Evolutionary conservation across 2,329 filamentous ascomycete species (phyloP).

Genomic region (Pseudogymnoascus sp.): DNA sequence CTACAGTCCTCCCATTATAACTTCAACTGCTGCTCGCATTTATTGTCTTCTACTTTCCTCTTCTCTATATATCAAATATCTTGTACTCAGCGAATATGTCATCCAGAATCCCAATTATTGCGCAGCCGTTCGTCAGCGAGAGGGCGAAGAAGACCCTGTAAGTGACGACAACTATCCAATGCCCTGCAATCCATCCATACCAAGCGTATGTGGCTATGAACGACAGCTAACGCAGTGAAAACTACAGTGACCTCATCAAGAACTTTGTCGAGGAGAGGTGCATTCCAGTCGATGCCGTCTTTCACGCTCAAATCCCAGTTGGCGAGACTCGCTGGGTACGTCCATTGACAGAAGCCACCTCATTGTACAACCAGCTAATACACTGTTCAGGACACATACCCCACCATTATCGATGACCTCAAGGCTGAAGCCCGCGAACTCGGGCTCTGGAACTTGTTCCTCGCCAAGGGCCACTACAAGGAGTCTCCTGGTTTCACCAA

Average conservation of each 20-base stretch:
- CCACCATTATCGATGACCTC: conserved; percentile 75
- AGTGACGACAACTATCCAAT: not conserved
- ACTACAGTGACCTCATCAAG: conserved; percentile 61
- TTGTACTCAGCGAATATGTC: conserved; percentile 32
- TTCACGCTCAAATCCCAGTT: conserved; percentile 68
- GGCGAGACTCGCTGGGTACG: conserved; percentile 62
- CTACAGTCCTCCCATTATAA: conserved; percentile 1
- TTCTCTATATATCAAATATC: conserved; percentile 11
- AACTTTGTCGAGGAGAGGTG: conserved; percentile 97
- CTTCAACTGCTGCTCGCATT: not conserved
- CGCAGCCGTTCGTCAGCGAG: conserved; percentile 57
- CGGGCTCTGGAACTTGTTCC: conserved; percentile 97
- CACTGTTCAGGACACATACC: conserved; percentile 49
- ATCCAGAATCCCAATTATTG: conserved; percentile 38
- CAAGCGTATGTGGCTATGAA: not conserved
- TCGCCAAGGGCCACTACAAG: conserved; percentile 89
- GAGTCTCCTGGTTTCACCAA: conserved; percentile 93
- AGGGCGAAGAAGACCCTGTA: conserved; percentile 67
- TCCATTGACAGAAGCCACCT: not conserved
- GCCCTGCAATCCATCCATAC: not conserved
- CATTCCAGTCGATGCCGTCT: conserved; percentile 73
- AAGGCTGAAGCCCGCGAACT: conserved; percentile 75
- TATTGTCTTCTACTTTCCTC: not conserved
- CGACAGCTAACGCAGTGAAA: not conserved
- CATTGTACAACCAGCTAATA: not conserved